Evolutionary conservation across 805 yeast species (phyloP).

Genomic region (Barnettozyma vustinii): DNA sequence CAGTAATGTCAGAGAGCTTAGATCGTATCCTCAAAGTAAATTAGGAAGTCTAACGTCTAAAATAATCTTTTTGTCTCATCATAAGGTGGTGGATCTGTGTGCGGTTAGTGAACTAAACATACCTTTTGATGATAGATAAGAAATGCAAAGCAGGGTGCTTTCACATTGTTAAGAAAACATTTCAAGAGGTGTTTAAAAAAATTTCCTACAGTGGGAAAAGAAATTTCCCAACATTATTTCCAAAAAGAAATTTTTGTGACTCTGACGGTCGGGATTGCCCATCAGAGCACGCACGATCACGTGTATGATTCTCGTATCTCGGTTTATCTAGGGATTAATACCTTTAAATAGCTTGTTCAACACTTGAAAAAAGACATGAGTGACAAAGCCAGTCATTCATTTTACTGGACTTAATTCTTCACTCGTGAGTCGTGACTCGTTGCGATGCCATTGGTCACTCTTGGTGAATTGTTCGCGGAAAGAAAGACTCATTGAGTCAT

Average conservation of each 20-base stretch:
- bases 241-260: neutral
- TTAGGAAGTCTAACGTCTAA: conserved; percentile 31
- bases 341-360: no score
- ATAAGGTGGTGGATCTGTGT: neutral
- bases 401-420: no score
- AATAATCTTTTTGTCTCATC: conserved; percentile 21
- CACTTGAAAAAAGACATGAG: no score
- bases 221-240: neutral
- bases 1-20: conserved; percentile 16
- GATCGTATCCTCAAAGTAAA: conserved; percentile 23
- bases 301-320: neutral
- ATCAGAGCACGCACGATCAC: neutral
- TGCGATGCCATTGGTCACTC: no score
- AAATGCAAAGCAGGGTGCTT: neutral
- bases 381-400: no score
- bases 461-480: no score
- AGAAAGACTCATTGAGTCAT: no score
- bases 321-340: no score
- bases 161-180: neutral
- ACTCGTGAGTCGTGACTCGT: no score
- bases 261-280: neutral
- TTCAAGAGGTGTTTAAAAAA: neutral
- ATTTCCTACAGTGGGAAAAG: neutral
- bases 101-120: neutral
- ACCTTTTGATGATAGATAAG: neutral